A percentile compares a stretch with the other conserved stretches of the same genome.
These are phyloP conservation scores for Pichia cephalocereana DNA, from an alignment of 805 yeast genomes.

Conservation along the genomic window DNA sequence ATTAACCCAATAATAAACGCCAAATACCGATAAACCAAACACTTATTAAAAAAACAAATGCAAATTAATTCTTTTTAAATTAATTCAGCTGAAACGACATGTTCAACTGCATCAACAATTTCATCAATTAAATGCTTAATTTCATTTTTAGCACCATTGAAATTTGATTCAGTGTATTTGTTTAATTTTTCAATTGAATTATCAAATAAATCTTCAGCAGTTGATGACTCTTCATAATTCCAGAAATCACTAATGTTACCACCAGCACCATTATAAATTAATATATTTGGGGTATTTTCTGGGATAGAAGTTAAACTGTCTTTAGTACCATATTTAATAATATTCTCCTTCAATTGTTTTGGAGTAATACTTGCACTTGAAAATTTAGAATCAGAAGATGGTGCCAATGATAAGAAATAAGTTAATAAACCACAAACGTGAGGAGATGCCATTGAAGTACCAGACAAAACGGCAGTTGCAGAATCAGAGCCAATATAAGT, in stretches of 20 bases:
- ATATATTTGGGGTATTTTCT: slow-evolving; percentile 63
- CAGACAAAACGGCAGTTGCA: slow-evolving; percentile 78
- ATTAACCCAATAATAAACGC: not conserved
- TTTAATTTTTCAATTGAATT: slow-evolving; percentile 15
- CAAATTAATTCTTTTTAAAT: not conserved
- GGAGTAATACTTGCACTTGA: slow-evolving; percentile 55
- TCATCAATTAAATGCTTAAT: slow-evolving; percentile 15
- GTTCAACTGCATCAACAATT: slow-evolving; percentile 13
- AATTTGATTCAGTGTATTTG: slow-evolving; percentile 15
- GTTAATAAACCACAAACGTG: slow-evolving; percentile 89
- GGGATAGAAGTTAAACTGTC: slow-evolving; percentile 53
- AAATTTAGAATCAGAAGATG: slow-evolving; percentile 59
- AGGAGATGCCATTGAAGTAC: slow-evolving; percentile 98
- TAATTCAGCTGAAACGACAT: not conserved
- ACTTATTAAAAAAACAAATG: not conserved
- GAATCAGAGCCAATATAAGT: slow-evolving; percentile 70
- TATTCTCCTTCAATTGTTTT: slow-evolving; percentile 64
- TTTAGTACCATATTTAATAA: slow-evolving; percentile 60
- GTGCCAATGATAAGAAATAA: slow-evolving; percentile 81
- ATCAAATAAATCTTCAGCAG: slow-evolving; percentile 13
- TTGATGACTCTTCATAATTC: slow-evolving; percentile 20
- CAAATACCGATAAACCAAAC: not conserved
- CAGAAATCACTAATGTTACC: slow-evolving; percentile 60
- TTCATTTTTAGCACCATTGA: slow-evolving; percentile 15
- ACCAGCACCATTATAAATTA: slow-evolving; percentile 80